Base-by-base conservation (phyloP, 306 rosid species). In the Vicia faba region DNA sequence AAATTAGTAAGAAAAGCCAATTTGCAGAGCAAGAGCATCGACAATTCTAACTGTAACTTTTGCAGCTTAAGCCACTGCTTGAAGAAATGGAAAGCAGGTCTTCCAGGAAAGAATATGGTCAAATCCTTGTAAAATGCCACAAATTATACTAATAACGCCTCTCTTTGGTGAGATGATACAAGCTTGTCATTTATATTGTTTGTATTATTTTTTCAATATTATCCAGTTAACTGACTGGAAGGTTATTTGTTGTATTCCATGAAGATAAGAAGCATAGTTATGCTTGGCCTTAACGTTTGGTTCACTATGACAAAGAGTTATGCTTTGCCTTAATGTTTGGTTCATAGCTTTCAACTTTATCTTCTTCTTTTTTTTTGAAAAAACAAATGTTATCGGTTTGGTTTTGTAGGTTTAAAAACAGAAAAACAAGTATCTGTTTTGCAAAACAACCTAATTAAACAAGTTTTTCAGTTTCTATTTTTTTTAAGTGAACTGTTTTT, bases 81-180 rank as follows among this genome's bases (percentile, higher is more conserved):
- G 91, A 79, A 83, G 99, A 90, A 83, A 86, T 93, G 74, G 99
- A 93, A 76, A 85, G 95, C 79, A 85, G 99, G 83, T 82, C 96
- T 61, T 84, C 97, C 64, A 86, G 96, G 86, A 93, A 93, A 76
- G 96, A 93, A 79, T 93, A 93, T 74, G 79, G 79, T 73, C 96
- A 88, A 85, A 73, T 93, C 66, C 90, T 93, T 67, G 82, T 75
- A n/a, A 97, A 93, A 81, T 93, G 99, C 86, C 99, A 93, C 84
- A 85, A 69, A 80, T 77, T 93, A 29, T 93, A 90, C 75, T 93
- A 93, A 71, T 97, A 93, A 51, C 84, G 97, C 64, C 95, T 93
- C 70, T 86, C 97, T 57, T 87, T 90, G 96, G 99, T 93, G 81
- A 82, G 95, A 83, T 70, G 53, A 66, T 26, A 69, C 64, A 54